These are phyloP conservation scores for Aethionema arabicum DNA, from an alignment of 345 rosid genomes.

Conservation along the genomic window DNA sequence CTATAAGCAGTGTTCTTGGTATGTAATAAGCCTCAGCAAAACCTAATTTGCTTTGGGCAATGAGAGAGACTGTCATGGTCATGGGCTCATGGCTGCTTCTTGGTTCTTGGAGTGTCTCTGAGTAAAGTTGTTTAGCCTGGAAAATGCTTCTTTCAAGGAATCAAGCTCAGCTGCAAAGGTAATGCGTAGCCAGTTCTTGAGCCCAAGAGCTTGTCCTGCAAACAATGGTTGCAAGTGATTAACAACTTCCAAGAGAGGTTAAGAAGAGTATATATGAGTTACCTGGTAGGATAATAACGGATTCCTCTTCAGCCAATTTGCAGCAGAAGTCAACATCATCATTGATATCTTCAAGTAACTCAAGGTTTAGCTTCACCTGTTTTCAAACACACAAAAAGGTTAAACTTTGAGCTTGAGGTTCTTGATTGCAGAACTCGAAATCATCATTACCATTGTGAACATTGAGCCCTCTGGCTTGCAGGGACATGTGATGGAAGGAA, in stretches of 20 bases:
- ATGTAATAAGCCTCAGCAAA: too few species aligned
- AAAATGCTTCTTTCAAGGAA: slow-evolving; percentile 40
- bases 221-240: not conserved
- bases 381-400: not conserved
- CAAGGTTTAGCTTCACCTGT: slow-evolving; percentile 46
- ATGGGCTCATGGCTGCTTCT: slow-evolving; percentile 21
- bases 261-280: not conserved
- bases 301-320: slow-evolving; percentile 60
- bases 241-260: too few species aligned
- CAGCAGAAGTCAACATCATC: slow-evolving; percentile 63
- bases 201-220: slow-evolving; percentile 45
- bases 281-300: slow-evolving; percentile 53
- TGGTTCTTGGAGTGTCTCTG: slow-evolving; percentile 47
- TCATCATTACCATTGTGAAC: slow-evolving; percentile 51
- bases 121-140: slow-evolving; percentile 46
- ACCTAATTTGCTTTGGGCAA: too few species aligned
- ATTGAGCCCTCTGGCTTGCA: slow-evolving; percentile 48
- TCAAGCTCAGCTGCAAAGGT: slow-evolving; percentile 44
- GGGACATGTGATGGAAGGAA: slow-evolving; percentile 50
- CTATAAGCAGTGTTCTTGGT: too few species aligned
- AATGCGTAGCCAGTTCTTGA: slow-evolving; percentile 53
- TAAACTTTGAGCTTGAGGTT: not conserved
- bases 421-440: too few species aligned
- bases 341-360: slow-evolving; percentile 37
- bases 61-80: too few species aligned